phyloP scores from a whole-genome alignment of 2,329 filamentous ascomycete genomes.

The Metarhizium guizhouense region DNA sequence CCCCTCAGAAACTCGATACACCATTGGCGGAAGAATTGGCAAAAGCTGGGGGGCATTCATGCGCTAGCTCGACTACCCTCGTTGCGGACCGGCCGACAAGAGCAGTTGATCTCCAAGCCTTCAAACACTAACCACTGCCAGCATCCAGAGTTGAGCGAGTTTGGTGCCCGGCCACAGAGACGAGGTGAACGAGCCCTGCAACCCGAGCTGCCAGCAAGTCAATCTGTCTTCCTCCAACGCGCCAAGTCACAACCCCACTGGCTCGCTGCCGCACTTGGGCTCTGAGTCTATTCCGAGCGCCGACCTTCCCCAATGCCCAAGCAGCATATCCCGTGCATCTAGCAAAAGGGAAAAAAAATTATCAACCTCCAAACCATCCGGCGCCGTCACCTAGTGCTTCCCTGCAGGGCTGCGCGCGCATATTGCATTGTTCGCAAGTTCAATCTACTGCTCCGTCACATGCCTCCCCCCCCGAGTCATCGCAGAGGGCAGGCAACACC shows the following conservation, averaged over 20 bases:
- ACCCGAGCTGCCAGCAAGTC: background rate
- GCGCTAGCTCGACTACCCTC: background rate
- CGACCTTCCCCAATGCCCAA: background rate
- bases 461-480: background rate
- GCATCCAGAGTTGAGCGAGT: background rate
- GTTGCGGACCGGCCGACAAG: background rate
- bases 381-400: background rate
- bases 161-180: background rate
- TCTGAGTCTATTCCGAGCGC: background rate
- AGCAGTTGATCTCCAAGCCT: background rate
- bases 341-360: background rate
- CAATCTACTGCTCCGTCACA: background rate
- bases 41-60: background rate
- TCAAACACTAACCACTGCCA: background rate
- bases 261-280: background rate
- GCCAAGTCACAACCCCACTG: background rate
- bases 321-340: background rate
- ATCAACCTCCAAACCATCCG: background rate
- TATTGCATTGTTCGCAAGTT: background rate
- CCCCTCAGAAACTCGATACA: background rate
- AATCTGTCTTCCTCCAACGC: too few species aligned
- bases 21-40: slow-evolving; percentile 5
- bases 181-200: background rate
- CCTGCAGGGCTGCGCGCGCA: background rate
- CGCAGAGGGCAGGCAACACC: background rate